Percentiles rank a stretch among this genome's conserved stretches.
phyloP scores from a whole-genome alignment of 306 rosid genomes.

The Castanea mollissima region DNA sequence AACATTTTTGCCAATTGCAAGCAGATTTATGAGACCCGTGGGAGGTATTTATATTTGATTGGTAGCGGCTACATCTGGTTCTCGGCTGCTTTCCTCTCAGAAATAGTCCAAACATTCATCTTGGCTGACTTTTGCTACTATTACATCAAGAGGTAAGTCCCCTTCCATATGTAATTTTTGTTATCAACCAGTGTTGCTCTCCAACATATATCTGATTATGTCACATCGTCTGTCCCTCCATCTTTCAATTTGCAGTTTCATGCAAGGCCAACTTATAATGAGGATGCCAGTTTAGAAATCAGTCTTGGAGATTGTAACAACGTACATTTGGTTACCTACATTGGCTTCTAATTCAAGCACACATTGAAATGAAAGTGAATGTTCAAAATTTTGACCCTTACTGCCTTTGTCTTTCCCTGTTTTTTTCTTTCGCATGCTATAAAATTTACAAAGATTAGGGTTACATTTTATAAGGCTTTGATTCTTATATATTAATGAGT shows the following conservation, averaged over 20 bases:
- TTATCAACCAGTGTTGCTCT: not conserved
- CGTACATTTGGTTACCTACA: slow-evolving; percentile 1
- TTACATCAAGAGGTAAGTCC: slow-evolving; percentile 58
- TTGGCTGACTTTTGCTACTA: slow-evolving; percentile 85
- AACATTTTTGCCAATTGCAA: not conserved
- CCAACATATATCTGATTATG: not conserved
- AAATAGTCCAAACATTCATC: slow-evolving; percentile 70
- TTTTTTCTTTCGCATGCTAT: not conserved
- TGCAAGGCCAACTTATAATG: slow-evolving; percentile 61
- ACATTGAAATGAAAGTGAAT: not conserved
- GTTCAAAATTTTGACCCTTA: not conserved
- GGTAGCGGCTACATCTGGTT: slow-evolving; percentile 64
- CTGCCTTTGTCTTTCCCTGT: not conserved
- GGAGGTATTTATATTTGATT: slow-evolving; percentile 29
- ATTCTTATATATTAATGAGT: too few relatives aligned
- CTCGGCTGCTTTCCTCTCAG: slow-evolving; percentile 44
- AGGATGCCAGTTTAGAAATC: slow-evolving; percentile 51
- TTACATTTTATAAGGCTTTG: not conserved
- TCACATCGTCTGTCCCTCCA: not conserved
- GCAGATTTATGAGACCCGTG: slow-evolving; percentile 61
- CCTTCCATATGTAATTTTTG: not conserved
- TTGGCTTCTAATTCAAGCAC: not conserved
- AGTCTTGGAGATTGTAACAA: not conserved
- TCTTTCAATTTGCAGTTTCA: slow-evolving; percentile 42
- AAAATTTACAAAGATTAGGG: not conserved